Base-by-base conservation (phyloP, 2,329 filamentous ascomycete genomes). In the Microcera coccophila region DNA sequence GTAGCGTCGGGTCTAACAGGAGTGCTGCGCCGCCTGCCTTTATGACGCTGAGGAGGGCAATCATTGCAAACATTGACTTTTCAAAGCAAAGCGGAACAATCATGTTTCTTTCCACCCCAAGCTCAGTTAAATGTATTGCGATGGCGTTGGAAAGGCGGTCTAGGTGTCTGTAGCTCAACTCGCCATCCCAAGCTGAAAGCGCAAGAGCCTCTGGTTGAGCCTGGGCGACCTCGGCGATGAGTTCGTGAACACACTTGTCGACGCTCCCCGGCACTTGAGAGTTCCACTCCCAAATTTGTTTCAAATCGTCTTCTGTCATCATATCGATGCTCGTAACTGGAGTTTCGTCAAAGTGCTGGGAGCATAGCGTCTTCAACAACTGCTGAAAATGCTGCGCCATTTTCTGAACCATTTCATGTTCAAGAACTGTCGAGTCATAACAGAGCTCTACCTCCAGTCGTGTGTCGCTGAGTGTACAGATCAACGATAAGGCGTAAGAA, bases 181-280 rank as follows among this genome's bases (percentile, higher is more conserved):
- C 47, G 17, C 69, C 70, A 42, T 73, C 70, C 68, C 69, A 73
- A 1, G 70, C 69, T 36, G 66, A 52, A 21, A 73, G 62, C 15
- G 71, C 70, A 8, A 4, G 55, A 8, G 60, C 55, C 15, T 53
- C 41, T 0, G 70, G 68, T 3, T 59, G 53, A 22, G 52, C 49
- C 10, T 41, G 43, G 5, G 20, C 20, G 9, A 19, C 16, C 9
- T 35, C 33, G 5, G 5, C 15, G 16, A 35, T 17, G 8, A 35
- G 33, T 11, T 35, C 33, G 18, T 35, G 33, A 17, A 35, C 20
- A 17, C 33, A 35, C 9, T 17, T 15, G 10, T 20, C 33, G 18
- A 16, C 17, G 4, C 40, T 11, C 38, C 9, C 9, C 16, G 33
- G 16, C 15, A 35, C 16, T 4, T 15, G 10, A 19, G 5, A 5